Evolutionary conservation across 768 basidiomycete genomes (phyloP), one percentile per base, ranked within the genome.

Genomic region (Podaxis carcinomalis): DNA sequence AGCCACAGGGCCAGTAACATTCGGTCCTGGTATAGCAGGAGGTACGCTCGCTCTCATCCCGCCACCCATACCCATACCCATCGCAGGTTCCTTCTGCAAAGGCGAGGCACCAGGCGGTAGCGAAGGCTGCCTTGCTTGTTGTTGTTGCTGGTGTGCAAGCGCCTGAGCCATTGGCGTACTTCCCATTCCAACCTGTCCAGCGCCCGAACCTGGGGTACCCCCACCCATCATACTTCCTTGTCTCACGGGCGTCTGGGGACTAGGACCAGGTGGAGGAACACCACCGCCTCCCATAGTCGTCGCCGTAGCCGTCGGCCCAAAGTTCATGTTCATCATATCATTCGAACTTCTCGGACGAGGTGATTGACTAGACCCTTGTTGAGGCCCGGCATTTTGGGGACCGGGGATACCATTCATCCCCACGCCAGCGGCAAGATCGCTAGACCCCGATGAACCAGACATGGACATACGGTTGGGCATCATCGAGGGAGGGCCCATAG

Each of bases 401-500:
- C 61, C 61, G 19, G 47, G 61, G 5, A 62, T 37, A 19, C 61
- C 61, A 49, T 56, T 57, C 44, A 56, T 56, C 27, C 56, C 56
- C 19, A 23, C 28, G 16, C 37, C 50, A 27, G 54, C 61, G 32
- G 14, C 23, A 39, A 50, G 37, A 28, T 56, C 56, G 2, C 54
- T 35, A 19, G 56, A 56, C 10, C 51, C 40, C 10, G 54, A 57
- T 21, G 56, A 13, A 39, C 54, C 54, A 1, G 56, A 32, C 53
- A 62, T 55, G n/a, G 61, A 56, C 54, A 50, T 44, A 2, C 56
- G 44, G 39, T 62, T 63, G 2, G 65, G 62, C 44, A 62, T 37
- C 36, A 60, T 57, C 16, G 56, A 46, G 16, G 65, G 68, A 0
- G 69, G 69, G 3, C 67, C 69, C 69, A 70, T 70, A 21, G 57